Percentiles rank a stretch among this genome's conserved stretches.
phyloP scores from a whole-genome alignment of 2,329 filamentous ascomycete species.

The Ceratocystis colombiana region DNA sequence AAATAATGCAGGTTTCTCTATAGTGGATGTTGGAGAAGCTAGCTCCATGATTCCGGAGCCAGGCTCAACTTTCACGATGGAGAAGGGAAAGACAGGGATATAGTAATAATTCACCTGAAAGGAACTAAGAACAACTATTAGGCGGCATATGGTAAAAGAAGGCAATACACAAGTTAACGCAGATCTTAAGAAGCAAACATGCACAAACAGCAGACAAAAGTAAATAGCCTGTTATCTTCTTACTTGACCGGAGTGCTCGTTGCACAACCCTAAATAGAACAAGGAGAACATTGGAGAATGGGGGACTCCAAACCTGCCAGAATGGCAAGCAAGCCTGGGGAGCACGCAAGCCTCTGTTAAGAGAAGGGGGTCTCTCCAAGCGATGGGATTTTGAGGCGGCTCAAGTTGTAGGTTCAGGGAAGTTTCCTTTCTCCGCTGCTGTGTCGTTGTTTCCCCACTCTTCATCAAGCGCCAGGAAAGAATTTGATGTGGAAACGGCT shows the following conservation, averaged over 20 bases:
- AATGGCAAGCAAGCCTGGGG: constrained; percentile 4
- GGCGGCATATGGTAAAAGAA: background rate
- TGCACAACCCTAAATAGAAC: background rate
- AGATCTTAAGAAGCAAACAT: background rate
- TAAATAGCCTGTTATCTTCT: too few species aligned
- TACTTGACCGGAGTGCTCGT: background rate
- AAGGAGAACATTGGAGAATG: background rate
- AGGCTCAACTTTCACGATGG: constrained; percentile 12
- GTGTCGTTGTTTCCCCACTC: background rate
- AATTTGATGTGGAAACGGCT: background rate
- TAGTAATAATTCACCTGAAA: background rate
- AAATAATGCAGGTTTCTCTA: background rate
- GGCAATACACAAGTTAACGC: background rate
- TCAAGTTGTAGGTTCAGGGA: background rate
- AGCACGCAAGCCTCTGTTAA: background rate
- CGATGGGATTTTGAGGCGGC: background rate
- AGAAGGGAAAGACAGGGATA: background rate
- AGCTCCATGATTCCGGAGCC: constrained; percentile 18
- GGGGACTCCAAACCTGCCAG: constrained; percentile 18
- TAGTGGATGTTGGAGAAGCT: constrained; percentile 13
- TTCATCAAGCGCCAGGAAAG: background rate
- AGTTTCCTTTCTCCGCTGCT: background rate
- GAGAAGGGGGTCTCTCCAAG: background rate
- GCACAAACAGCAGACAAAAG: background rate
- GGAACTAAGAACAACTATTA: background rate